Evolutionary conservation across 306 rosid genomes (phyloP).

Genomic region (Cucumis sativus): DNA sequence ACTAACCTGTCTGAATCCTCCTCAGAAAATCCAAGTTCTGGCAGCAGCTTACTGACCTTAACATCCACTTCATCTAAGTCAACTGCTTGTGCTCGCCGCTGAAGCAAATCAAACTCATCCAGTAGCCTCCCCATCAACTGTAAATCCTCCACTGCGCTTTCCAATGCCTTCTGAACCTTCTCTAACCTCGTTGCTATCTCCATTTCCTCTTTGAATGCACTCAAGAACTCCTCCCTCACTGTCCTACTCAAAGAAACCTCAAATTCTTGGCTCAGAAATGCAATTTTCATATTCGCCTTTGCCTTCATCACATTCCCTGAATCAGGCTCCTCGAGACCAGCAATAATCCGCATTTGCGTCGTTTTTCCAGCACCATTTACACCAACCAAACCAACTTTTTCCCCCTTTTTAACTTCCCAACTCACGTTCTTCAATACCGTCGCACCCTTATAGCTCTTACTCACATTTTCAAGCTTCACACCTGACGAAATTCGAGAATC

Average conservation of each 20-base stretch:
- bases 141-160: slow-evolving; percentile 58
- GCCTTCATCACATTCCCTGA: slow-evolving; percentile 69
- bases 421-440: slow-evolving; percentile 63
- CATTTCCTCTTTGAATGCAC: slow-evolving; percentile 91
- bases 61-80: slow-evolving; percentile 68
- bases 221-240: slow-evolving; percentile 81
- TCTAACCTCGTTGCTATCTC: slow-evolving; percentile 62
- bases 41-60: slow-evolving; percentile 69
- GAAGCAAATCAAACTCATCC: slow-evolving; percentile 91
- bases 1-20: slow-evolving; percentile 89
- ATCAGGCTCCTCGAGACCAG: slow-evolving; percentile 84
- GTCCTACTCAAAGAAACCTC: slow-evolving; percentile 80
- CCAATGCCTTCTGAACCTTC: slow-evolving; percentile 88
- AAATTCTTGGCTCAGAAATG: slow-evolving; percentile 85
- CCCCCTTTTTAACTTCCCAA: slow-evolving; percentile 92
- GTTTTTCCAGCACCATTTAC: slow-evolving; percentile 96
- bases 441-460: slow-evolving; percentile 61
- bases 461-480: slow-evolving; percentile 63
- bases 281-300: slow-evolving; percentile 62
- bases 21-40: slow-evolving; percentile 68
- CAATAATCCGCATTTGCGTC: slow-evolving; percentile 82
- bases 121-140: slow-evolving; percentile 90
- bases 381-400: slow-evolving; percentile 87
- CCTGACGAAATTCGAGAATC: slow-evolving; percentile 77
- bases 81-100: slow-evolving; percentile 59